Conservation (phyloP, 2,329 filamentous ascomycete genomes). For the Dactylellina leptospora region DNA sequence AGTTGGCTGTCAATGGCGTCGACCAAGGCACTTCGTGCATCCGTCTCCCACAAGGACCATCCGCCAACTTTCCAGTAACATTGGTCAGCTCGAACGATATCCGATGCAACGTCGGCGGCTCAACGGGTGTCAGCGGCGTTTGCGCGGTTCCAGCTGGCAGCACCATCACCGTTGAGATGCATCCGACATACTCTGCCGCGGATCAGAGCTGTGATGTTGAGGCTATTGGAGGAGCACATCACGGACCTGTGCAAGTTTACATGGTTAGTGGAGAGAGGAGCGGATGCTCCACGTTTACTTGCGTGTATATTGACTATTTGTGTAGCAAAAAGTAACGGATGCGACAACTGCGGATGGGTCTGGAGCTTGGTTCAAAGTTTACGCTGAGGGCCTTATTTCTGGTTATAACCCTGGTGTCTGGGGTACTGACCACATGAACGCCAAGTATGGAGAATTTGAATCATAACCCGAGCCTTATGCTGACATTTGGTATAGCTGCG, state of each 20-base stretch:
- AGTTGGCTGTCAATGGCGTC: constrained; percentile 64
- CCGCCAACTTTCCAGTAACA: constrained; percentile 66
- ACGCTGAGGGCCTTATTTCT: constrained; percentile 63
- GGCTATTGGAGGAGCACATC: constrained; percentile 67
- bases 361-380: constrained; percentile 67
- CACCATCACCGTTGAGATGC: constrained; percentile 69
- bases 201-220: constrained; percentile 64
- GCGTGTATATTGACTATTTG: too few species aligned
- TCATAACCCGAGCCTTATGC: neutral
- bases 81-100: constrained; percentile 64
- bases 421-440: constrained; percentile 62
- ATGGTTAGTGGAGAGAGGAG: too few species aligned
- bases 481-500: constrained; percentile 17
- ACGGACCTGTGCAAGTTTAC: constrained; percentile 67
- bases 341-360: constrained; percentile 63
- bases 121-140: constrained; percentile 60
- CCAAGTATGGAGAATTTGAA: constrained; percentile 58
- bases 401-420: constrained; percentile 61
- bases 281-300: too few species aligned
- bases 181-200: constrained; percentile 63
- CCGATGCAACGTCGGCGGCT: constrained; percentile 64
- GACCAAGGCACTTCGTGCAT: constrained; percentile 64
- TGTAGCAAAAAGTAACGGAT: constrained; percentile 62
- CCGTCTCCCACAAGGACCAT: constrained; percentile 61
- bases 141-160: constrained; percentile 63